Base-by-base conservation (phyloP, 495 filamentous ascomycete species). In the Penicillium cosmopolitanum region DNA sequence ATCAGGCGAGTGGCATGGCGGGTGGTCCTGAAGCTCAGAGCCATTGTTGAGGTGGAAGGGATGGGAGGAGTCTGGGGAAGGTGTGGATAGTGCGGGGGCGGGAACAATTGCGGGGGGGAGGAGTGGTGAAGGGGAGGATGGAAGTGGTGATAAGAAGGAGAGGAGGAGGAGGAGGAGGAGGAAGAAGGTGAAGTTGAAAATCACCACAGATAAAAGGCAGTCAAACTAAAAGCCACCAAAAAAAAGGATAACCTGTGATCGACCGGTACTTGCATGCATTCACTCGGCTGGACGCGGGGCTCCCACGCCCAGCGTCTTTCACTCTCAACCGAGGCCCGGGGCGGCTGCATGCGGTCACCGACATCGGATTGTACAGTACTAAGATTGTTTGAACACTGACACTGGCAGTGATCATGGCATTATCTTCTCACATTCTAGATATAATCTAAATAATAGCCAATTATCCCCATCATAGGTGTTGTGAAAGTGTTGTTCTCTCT, bases 1-100 rank as follows among this genome's bases (percentile, higher is more conserved):
- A 71, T 70, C 62, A 80, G 56, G 65, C 65, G 69, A 28, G 72
- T 65, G 51, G 71, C 75, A 66, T 76, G 74, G 56, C 74, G 72
- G 58, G 69, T 68, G 58, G 77, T 72, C 66, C 74, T 72, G 64
- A 73, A 68, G 56, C 68, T 65, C 43, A 78, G 65, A 11, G 68
- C 70, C 70, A 74, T 73, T 57, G 50, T 67, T 50, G 33, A n/a
- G 52, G 40, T 18, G 40, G 12, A 54, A 56, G 51, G 36, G 13
- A 36, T 21, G 50, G 46, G 56, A 56, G 65, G 66, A n/a, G 58
- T 65, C 57, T 55, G 59, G 64, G 66, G 62, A 57, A 66, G 54
- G 59, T 28, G 25, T 28, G 25, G 25, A 28, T 28, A 62, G 55
- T 62, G 64, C 31, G 60, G 59, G 65, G 61, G 53, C 59, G 64